Base-by-base conservation (phyloP, 805 yeast species). In the Candida golubevii region DNA sequence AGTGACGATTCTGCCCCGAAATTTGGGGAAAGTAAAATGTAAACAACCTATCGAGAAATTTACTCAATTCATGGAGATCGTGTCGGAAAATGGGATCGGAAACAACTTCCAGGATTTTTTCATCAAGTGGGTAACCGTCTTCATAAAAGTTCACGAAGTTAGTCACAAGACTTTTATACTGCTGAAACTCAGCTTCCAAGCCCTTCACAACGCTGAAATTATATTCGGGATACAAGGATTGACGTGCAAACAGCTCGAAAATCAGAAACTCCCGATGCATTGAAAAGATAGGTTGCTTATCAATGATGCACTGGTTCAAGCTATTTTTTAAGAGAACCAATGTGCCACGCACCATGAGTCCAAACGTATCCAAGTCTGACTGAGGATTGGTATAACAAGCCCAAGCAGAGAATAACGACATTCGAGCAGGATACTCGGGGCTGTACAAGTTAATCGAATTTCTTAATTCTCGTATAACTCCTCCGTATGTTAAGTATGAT, bases 321-420 rank as follows among this genome's bases (percentile, higher is more conserved):
- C 57, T 53, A 36, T 61, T 67, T 35, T 46, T 42, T 29, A 64
- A 43, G 11, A 71, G 53, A 4, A 65, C 54, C 3, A 68, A 58
- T 1, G 73, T 61, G 7, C 75, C 75, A 15, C 54, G 51, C 34
- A 58, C 56, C 59, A 69, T 58, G 26, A 67, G 51, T 27, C 61
- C 48, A n/a, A 62, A 53, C 0, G 74, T 67, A 11, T 61, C 60
- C 18, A 64, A 54, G 18, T 63, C 59, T 0, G 70, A 56, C 46
- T 62, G 61, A 15, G 61, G 51, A 40, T 68, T 64, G 35, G 68
- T 53, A 42, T 60, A 67, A 18, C 62, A 60, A 0, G 68, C 57
- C 62, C 70, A 66, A 3, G 71, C 61, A 6, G 69, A 58, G 41
- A 63, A 61, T 26, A 69, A 55, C 2, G 71, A 66, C 36, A 71